Evolutionary conservation across 768 basidiomycete genomes (phyloP), one percentile per base, ranked within the genome.

Genomic region (Trametes punicea): DNA sequence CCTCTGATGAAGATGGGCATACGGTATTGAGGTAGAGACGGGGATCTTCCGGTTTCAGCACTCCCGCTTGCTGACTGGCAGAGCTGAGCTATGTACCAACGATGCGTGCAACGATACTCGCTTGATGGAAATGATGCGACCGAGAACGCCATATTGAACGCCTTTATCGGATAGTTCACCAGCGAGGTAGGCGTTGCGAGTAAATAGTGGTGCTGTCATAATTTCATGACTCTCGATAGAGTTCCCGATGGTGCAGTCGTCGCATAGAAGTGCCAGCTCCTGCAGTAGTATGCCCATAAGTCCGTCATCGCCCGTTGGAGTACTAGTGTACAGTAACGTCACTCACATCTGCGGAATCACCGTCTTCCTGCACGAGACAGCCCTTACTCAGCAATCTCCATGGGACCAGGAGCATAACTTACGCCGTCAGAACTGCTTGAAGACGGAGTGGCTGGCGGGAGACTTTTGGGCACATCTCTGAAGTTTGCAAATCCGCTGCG

Each of bases 11-110:
- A 18, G 11, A 8, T 8, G 10, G 31, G 41, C 51, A 65, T 62
- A 85, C 87, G 0, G 85, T 87, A 62, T 89, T 89, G 9, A 88
- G 64, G 62, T 89, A 89, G 0, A 89, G 51, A 0, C 87, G 74
- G 2, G 73, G 74, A 57, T 87, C 84, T 0, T 67, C 53, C 0
- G 74, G 77, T 0, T 66, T 63, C 20, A 59, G 10, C 60, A 75
- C 71, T 20, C 69, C 71, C 46, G 33, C 5, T 38, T 48, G 11
- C 44, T 55, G 36, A 16, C 40, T 41, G 16, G n/a, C 20, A 41
- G 21, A 23, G 18, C 5, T 9, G 15, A 18, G 16, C 20, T n/a
- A 16, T 4, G 38, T 10, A n/a, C 7, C 31, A 20, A 8, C 5
- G 25, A 31, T 46, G 13, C 21, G 20, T 26, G 26, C 4, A 27